Conservation (phyloP, 495 filamentous ascomycete genomes). For the Tuber indicum region DNA sequence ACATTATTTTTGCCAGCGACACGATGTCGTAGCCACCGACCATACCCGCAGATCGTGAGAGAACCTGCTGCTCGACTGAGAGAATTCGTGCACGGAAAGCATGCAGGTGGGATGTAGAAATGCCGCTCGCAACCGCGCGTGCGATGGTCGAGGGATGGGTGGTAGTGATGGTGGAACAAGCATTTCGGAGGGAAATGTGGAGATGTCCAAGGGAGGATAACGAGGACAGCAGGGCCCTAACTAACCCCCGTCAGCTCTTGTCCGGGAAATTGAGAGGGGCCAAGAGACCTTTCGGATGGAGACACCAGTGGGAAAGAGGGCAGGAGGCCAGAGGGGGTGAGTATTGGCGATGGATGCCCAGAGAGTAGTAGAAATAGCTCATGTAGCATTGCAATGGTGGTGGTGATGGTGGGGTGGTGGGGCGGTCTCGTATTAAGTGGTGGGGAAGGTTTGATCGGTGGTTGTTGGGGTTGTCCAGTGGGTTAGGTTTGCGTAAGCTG, state of each 20-base stretch:
- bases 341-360: conserved; percentile 82
- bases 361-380: conserved; percentile 93
- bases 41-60: conserved; percentile 52
- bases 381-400: conserved; percentile 68
- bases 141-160: conserved; percentile 71
- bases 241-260: not conserved
- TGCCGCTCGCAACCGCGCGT: conserved; percentile 76
- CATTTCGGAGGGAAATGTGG: conserved; percentile 60
- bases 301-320: conserved; percentile 38
- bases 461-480: not conserved
- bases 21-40: conserved; percentile 91
- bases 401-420: conserved; percentile 11
- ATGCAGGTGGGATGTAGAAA: conserved; percentile 64
- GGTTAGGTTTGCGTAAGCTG: not conserved
- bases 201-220: conserved; percentile 68
- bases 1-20: conserved; percentile 74
- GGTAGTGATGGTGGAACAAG: conserved; percentile 58
- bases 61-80: conserved; percentile 70
- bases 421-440: not conserved
- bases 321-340: conserved; percentile 48
- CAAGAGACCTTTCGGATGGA: conserved; percentile 41
- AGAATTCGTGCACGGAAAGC: conserved; percentile 76
- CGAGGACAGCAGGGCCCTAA: conserved; percentile 71
- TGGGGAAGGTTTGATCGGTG: not conserved
- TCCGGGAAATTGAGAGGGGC: conserved; percentile 42